These are phyloP conservation scores for Microstroma glucosiphilum DNA, from an alignment of 1,284 basidiomycete species.

Conservation along the genomic window DNA sequence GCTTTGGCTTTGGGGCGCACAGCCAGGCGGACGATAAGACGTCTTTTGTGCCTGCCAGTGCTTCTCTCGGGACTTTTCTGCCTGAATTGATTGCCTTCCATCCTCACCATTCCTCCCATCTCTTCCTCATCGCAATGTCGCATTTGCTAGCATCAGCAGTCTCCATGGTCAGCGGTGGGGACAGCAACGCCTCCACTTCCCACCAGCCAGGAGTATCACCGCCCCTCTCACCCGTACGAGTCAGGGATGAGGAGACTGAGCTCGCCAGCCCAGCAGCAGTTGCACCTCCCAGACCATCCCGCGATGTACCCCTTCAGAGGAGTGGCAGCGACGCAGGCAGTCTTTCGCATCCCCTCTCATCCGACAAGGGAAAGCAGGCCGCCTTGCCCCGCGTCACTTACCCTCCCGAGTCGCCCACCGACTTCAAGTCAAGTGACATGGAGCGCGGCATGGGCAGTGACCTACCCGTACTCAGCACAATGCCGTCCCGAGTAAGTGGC, in stretches of 20 bases:
- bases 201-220: constrained; percentile 40
- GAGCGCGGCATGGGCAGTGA: neutral
- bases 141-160: neutral
- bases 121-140: neutral
- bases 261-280: neutral
- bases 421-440: neutral
- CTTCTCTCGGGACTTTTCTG: too few relatives aligned
- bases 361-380: neutral
- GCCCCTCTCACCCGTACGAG: constrained; percentile 21
- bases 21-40: too few relatives aligned
- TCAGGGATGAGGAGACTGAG: constrained; percentile 9
- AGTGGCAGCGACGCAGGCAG: too few relatives aligned
- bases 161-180: neutral
- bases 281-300: neutral
- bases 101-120: too few relatives aligned
- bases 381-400: neutral
- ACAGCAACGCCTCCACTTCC: neutral
- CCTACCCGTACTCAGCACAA: neutral
- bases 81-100: too few relatives aligned
- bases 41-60: too few relatives aligned
- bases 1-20: too few relatives aligned
- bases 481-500: too few relatives aligned
- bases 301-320: too few relatives aligned
- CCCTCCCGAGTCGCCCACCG: neutral
- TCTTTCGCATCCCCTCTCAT: neutral